These are phyloP conservation scores for Aspergillaceae sp. DNA, from an alignment of 2,329 filamentous ascomycete genomes.

Conservation along the genomic window DNA sequence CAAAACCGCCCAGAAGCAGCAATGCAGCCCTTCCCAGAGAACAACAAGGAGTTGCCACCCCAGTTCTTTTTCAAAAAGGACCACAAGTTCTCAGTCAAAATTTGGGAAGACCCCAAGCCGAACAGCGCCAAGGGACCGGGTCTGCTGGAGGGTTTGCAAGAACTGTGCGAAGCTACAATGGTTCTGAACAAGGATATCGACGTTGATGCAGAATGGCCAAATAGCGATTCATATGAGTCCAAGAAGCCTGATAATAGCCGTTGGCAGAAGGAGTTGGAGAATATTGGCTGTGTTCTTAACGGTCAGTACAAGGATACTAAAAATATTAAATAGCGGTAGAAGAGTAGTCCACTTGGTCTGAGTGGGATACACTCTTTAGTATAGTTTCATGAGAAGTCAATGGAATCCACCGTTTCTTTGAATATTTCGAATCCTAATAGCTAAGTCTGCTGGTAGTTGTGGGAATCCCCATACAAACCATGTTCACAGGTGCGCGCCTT, in stretches of 20 bases:
- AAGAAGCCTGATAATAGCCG: background rate
- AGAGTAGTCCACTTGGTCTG: background rate
- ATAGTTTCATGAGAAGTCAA: background rate
- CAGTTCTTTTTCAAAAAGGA: constrained; percentile 28
- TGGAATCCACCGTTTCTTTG: background rate
- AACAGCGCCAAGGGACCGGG: constrained; percentile 1
- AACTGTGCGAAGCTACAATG: constrained; percentile 2
- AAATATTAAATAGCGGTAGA: background rate
- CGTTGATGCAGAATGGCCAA: constrained; percentile 3
- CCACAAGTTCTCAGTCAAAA: constrained; percentile 18
- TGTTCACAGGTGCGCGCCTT: too few relatives aligned
- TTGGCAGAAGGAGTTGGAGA: background rate
- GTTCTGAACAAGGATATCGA: constrained; percentile 1
- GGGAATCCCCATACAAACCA: too few relatives aligned
- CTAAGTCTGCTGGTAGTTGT: too few relatives aligned
- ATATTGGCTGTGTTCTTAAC: background rate
- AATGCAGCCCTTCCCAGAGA: constrained; percentile 32
- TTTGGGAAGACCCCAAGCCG: constrained; percentile 20
- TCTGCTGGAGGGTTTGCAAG: background rate
- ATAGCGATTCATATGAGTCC: constrained; percentile 1
- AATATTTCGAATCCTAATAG: too few relatives aligned
- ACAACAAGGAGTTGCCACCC: constrained; percentile 9
- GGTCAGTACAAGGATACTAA: background rate
- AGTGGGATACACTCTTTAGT: background rate
- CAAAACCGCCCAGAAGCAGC: constrained; percentile 27